Evolutionary conservation across 2,329 filamentous ascomycete genomes (phyloP).

Genomic region (Ascochyta rabiei): DNA sequence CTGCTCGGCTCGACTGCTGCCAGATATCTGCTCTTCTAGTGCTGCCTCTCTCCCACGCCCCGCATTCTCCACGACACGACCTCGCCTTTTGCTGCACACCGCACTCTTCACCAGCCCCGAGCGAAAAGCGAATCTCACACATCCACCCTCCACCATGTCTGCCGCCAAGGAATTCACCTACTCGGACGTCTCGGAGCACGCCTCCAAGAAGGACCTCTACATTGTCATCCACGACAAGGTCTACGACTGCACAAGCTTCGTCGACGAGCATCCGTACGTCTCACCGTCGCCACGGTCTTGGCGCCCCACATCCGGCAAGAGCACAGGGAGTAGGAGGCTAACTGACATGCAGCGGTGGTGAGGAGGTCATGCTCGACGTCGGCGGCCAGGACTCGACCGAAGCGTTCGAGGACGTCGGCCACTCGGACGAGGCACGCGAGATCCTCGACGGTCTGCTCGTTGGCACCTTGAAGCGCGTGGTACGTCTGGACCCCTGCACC

Average conservation of each 20-base stretch:
- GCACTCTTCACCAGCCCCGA: conserved; percentile 1
- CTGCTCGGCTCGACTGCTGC: conserved; percentile 17
- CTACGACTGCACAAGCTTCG: conserved; percentile 86
- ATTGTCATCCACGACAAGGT: conserved; percentile 95
- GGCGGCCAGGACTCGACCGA: conserved; percentile 95
- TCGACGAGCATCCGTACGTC: conserved; percentile 93
- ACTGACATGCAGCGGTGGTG: conserved; percentile 74
- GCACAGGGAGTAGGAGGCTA: not conserved
- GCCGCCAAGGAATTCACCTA: conserved; percentile 48
- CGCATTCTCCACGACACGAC: not conserved
- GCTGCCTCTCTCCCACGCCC: not conserved
- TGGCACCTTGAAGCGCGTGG: conserved; percentile 47
- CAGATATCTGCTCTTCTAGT: conserved; percentile 4
- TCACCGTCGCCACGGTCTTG: not conserved
- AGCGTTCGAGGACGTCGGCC: conserved; percentile 98
- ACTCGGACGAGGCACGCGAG: conserved; percentile 97
- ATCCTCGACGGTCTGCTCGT: conserved; percentile 68
- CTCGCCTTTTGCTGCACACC: not conserved
- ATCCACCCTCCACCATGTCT: conserved; percentile 38
- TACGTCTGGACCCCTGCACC: conserved; percentile 21
- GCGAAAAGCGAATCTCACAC: conserved; percentile 5
- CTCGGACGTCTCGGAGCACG: conserved; percentile 50
- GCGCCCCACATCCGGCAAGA: not conserved
- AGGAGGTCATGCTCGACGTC: conserved; percentile 96
- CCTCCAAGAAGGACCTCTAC: conserved; percentile 85